Base-by-base conservation (phyloP, 2,329 filamentous ascomycete genomes). In the Cercospora janseana region DNA sequence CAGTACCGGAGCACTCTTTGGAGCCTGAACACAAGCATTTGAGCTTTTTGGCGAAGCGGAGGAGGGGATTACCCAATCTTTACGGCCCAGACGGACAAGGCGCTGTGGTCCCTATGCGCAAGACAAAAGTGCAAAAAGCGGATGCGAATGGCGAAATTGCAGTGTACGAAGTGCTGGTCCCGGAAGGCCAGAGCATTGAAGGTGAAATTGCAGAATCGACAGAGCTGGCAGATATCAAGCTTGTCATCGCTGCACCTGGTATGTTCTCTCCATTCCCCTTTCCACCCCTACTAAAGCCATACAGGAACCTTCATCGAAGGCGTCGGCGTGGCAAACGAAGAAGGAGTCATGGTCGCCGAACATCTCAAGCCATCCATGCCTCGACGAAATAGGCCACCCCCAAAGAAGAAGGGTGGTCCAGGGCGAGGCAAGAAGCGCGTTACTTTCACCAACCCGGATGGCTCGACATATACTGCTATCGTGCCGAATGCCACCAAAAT, bases 391-490 rank as follows among this genome's bases (percentile, higher is more conserved):
- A 86, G 87, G 1, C 87, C 87, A 0, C 90, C 89, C 68, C 85
- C 88, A 68, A 95, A 92, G 75, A 76, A 80, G 54, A 75, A 72
- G 40, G 91, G 87, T 68, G 86, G 88, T 0, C 83, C 87, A 27
- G 88, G 88, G 6, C 81, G 89, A 55, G 88, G 88, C 55, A 92
- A 86, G 77, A 87, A 85, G 70, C 88, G 85, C 66, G 79, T 83
- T 32, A 78, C 78, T 54, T 82, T 83, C 74, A 69, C 65, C 13
- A 67, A 67, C 60, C 74, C 46, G 62, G 75, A 68, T 18, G 69
- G 71, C 24, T 66, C 67, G 23, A 68, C 67, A 16, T 75, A 72
- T 23, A 68, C 68, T 18, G 62, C 69, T 0, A 60, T 70, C 2
- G 65, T 68, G 28, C 63, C 66, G 15, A 67, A 68, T 34, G 63